phyloP scores from a whole-genome alignment of 257 asterid species.

The Hygrophila difformis region DNA sequence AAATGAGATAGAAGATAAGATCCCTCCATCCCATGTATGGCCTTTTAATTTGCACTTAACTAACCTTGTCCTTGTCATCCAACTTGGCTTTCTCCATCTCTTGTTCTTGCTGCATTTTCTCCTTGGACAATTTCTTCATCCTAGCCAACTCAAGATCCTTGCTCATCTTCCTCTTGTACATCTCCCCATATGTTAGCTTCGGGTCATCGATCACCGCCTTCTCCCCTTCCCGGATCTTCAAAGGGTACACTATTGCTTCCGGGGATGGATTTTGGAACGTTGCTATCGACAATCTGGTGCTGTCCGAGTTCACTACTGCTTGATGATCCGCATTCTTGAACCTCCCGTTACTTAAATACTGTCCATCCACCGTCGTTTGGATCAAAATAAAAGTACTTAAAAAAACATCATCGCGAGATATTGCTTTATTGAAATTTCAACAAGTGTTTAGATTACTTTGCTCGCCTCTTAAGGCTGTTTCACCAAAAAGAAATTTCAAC shows the following conservation, averaged over 20 bases:
- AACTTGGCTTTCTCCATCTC: slow-evolving; percentile 18
- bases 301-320: slow-evolving; percentile 72
- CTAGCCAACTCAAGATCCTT: slow-evolving; percentile 60
- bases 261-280: slow-evolving; percentile 81
- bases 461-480: too few relatives aligned
- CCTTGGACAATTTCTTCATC: slow-evolving; percentile 53
- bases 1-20: too few relatives aligned
- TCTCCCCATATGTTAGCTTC: slow-evolving; percentile 53
- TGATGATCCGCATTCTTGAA: slow-evolving; percentile 94
- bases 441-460: too few relatives aligned
- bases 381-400: too few relatives aligned
- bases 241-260: slow-evolving; percentile 60
- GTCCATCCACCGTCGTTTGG: neutral
- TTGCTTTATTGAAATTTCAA: too few relatives aligned
- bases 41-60: too few relatives aligned
- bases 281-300: slow-evolving; percentile 69
- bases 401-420: too few relatives aligned
- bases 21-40: too few relatives aligned
- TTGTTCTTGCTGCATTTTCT: slow-evolving; percentile 24
- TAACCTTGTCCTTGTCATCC: slow-evolving; percentile 12
- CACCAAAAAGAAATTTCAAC: too few relatives aligned
- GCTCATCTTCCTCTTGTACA: slow-evolving; percentile 82
- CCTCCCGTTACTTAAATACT: slow-evolving; percentile 90
- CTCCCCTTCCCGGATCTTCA: slow-evolving; percentile 48
- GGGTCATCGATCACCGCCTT: slow-evolving; percentile 40